A percentile compares a stretch with the other conserved stretches of the same genome.
phyloP scores from a whole-genome alignment of 2,329 filamentous ascomycete genomes.

The Fusarium sacchari region DNA sequence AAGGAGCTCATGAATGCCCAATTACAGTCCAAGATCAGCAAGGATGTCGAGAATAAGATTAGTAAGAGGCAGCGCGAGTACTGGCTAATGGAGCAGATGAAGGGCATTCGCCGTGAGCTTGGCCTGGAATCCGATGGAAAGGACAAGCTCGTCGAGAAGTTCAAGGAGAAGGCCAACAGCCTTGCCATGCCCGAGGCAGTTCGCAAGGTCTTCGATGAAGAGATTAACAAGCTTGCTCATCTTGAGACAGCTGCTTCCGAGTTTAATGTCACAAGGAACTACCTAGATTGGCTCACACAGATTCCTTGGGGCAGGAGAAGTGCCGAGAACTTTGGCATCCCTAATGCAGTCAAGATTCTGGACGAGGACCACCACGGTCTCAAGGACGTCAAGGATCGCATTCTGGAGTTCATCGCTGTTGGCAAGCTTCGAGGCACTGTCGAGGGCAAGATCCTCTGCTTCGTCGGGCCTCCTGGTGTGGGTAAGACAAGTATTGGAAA shows the following conservation, averaged over 20 bases:
- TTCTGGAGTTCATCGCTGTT: constrained; percentile 97
- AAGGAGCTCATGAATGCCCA: constrained; percentile 99
- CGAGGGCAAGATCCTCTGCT: constrained; percentile 97
- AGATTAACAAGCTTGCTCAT: constrained; percentile 95
- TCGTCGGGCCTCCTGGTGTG: constrained; percentile 96
- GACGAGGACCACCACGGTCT: constrained; percentile 97
- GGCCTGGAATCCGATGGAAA: constrained; percentile 98
- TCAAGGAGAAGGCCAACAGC: constrained; percentile 93
- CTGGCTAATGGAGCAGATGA: constrained; percentile 99
- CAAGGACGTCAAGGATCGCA: constrained; percentile 98
- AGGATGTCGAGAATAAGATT: constrained; percentile 97
- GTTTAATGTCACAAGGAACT: constrained; percentile 98
- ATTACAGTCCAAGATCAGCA: constrained; percentile 95
- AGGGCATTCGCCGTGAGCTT: constrained; percentile 93
- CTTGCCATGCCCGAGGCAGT: constrained; percentile 97
- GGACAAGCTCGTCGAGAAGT: constrained; percentile 96
- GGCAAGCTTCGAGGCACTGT: constrained; percentile 97
- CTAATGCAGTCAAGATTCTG: constrained; percentile 87
- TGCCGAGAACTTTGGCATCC: constrained; percentile 95
- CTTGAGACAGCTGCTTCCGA: constrained; percentile 96
- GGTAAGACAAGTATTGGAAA: constrained; percentile 99
- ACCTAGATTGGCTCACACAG: constrained; percentile 97
- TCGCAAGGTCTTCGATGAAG: constrained; percentile 97
- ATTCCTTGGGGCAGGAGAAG: constrained; percentile 97
- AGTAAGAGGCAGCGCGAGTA: constrained; percentile 97